phyloP scores from a whole-genome alignment of 2,329 filamentous ascomycete genomes.

The Nemania serpens region DNA sequence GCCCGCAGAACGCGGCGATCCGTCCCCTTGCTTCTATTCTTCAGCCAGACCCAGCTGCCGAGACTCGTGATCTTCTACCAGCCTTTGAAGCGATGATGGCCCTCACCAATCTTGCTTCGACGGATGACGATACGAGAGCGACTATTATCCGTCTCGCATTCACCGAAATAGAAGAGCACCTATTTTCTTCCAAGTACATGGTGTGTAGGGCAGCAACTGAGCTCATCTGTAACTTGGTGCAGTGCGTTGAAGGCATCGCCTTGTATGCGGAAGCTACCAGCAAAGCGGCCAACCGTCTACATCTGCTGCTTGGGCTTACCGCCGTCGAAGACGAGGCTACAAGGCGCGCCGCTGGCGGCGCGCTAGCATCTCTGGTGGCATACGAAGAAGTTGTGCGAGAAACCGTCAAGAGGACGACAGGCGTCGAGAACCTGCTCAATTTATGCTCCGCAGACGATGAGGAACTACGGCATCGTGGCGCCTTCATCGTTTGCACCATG shows the following conservation, averaged over 20 bases:
- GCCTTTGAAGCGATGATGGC: slow-evolving; percentile 91
- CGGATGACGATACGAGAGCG: slow-evolving; percentile 68
- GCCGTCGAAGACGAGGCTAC: slow-evolving; percentile 84
- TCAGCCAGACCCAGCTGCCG: slow-evolving; percentile 62
- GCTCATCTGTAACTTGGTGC: slow-evolving; percentile 87
- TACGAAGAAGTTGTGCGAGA: slow-evolving; percentile 75
- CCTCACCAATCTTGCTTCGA: slow-evolving; percentile 89
- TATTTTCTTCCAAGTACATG: slow-evolving; percentile 75
- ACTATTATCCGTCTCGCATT: slow-evolving; percentile 76
- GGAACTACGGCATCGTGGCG: slow-evolving; percentile 71
- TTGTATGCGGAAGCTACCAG: slow-evolving; percentile 71
- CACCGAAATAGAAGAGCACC: slow-evolving; percentile 78
- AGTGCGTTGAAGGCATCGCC: slow-evolving; percentile 66
- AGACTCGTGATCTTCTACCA: slow-evolving; percentile 78
- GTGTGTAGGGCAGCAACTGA: slow-evolving; percentile 86
- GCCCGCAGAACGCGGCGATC: slow-evolving; percentile 78
- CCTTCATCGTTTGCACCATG: slow-evolving; percentile 77
- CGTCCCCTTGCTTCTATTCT: slow-evolving; percentile 80
- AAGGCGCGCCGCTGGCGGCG: slow-evolving; percentile 83
- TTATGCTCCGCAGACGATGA: slow-evolving; percentile 76
- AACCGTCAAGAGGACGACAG: slow-evolving; percentile 72
- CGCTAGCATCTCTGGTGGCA: slow-evolving; percentile 80
- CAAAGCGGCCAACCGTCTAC: slow-evolving; percentile 73
- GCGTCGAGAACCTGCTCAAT: slow-evolving; percentile 76
- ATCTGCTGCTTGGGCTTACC: slow-evolving; percentile 84